Base-by-base conservation (phyloP, 2,329 filamentous ascomycete genomes). In the Verruconis gallopava region DNA sequence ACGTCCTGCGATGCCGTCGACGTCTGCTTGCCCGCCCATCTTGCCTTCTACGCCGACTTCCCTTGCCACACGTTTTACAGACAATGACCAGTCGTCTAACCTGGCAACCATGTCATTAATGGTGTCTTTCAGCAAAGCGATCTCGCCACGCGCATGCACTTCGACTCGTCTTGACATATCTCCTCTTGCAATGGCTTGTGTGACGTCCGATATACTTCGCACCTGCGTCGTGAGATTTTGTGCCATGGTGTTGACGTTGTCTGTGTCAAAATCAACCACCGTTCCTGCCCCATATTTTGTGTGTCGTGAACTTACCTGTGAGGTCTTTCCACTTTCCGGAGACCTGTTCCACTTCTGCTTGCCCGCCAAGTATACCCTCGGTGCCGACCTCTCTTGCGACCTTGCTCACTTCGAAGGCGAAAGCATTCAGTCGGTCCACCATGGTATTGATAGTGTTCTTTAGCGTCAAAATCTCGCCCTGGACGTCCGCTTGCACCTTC, bases 31-130 rank as follows among this genome's bases (percentile, higher is more conserved):
- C 14, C 89, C 89, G 53, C 89, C 89, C 85, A 98, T 94, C 68
- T 95, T 96, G 48, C 89, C 89, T 55, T 96, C 91, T 40, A 96
- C 89, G 50, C 89, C 89, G 51, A 96, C 91, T 60, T 96, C 91
- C 54, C 91, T 88, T 45, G 89, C 89, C 21, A 98, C 89, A 52
- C 88, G 77, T 64, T 96, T 91, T 49, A 98, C 82, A 57, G 94
- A 88, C 51, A 93, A 86, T 43, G 88, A 94, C 74, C 95, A 96
- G 49, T 89, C 89, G 46, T 91, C 93, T 39, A 98, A 67, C 48
- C 89, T 78, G 58, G 88, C 88, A 50, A 96, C 89, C 89, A 95
- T 95, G 77, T 95, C 89, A 60, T 95, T 95, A 67, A 95, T 94
- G 34, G 89, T 96, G 56, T 93, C 85, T 59, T 95, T 95, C 40